Conservation (phyloP, 495 filamentous ascomycete genomes). For the Saxophila tyrrhenica region DNA sequence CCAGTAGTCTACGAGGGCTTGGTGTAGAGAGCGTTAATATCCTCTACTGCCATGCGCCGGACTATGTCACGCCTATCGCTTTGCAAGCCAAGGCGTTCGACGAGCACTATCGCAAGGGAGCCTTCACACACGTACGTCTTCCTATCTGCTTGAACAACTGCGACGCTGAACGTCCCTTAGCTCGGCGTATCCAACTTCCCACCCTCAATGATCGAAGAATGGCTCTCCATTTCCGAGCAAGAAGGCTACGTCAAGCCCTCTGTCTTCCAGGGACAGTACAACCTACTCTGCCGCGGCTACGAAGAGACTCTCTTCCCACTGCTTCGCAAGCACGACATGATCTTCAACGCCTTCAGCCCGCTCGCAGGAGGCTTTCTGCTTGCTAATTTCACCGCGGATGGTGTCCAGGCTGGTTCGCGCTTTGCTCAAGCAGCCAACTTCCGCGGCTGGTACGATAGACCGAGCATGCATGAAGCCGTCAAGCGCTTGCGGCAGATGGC, state of each 20-base stretch:
- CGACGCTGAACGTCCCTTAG: not conserved
- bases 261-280: conserved; percentile 17
- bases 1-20: not conserved
- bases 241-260: conserved; percentile 10
- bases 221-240: conserved; percentile 13
- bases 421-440: conserved; percentile 3
- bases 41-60: conserved; percentile 3
- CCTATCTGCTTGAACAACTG: not conserved
- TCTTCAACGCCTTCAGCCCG: conserved; percentile 5
- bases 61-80: conserved; percentile 1
- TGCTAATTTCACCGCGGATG: not conserved
- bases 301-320: conserved; percentile 11
- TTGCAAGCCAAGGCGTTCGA: conserved; percentile 5
- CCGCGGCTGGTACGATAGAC: conserved; percentile 2
- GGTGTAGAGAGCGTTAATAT: conserved; percentile 3
- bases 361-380: conserved; percentile 16
- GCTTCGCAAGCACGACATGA: conserved; percentile 14
- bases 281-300: conserved; percentile 14
- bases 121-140: not conserved
- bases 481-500: conserved; percentile 1
- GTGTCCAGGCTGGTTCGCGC: conserved; percentile 4
- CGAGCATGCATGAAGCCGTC: conserved; percentile 6
- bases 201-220: conserved; percentile 2
- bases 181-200: conserved; percentile 15
- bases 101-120: not conserved